A percentile compares a stretch with the other conserved stretches of the same genome.
phyloP scores from a whole-genome alignment of 768 basidiomycete species.

The Phlebiopsis gigantea region DNA sequence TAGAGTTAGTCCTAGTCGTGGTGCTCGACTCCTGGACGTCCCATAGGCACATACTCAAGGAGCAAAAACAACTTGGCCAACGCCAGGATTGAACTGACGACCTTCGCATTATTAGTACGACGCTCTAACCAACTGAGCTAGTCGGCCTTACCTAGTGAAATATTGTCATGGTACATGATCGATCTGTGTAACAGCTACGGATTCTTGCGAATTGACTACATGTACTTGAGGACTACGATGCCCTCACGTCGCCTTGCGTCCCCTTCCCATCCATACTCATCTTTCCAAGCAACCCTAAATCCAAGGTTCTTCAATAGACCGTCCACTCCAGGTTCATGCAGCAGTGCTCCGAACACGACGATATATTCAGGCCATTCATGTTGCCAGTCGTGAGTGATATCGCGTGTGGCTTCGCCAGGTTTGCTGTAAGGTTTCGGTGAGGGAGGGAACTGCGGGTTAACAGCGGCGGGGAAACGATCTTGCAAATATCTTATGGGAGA shows the following conservation, averaged over 20 bases:
- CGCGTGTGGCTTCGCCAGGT: slow-evolving; percentile 31
- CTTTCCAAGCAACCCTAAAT: slow-evolving; percentile 20
- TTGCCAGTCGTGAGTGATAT: slow-evolving; percentile 39
- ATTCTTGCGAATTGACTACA: slow-evolving; percentile 5
- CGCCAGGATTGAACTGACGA: slow-evolving; percentile 17
- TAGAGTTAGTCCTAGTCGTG: too few relatives aligned
- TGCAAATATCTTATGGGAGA: slow-evolving; percentile 63
- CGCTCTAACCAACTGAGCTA: slow-evolving; percentile 95
- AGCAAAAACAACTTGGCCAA: slow-evolving; percentile 10
- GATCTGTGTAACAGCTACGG: too few relatives aligned
- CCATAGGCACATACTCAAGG: not conserved
- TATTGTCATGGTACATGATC: too few relatives aligned
- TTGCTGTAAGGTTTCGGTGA: slow-evolving; percentile 51
- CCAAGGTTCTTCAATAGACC: slow-evolving; percentile 13
- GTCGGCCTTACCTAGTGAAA: slow-evolving; percentile 47
- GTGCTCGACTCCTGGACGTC: too few relatives aligned
- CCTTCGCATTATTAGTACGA: slow-evolving; percentile 62
- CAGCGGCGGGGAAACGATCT: slow-evolving; percentile 57
- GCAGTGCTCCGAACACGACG: slow-evolving; percentile 77
- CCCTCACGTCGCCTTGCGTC: slow-evolving; percentile 22
- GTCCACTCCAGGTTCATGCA: slow-evolving; percentile 29
- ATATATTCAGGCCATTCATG: slow-evolving; percentile 83
- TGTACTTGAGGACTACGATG: slow-evolving; percentile 14
- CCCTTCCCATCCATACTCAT: slow-evolving; percentile 21
- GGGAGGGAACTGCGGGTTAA: slow-evolving; percentile 60